Percentiles rank a stretch among this genome's conserved stretches.
These are phyloP conservation scores for Ramicandelaber brevisporus DNA, from an alignment of 192 early-diverging fungal genomes.

Conservation along the genomic window DNA sequence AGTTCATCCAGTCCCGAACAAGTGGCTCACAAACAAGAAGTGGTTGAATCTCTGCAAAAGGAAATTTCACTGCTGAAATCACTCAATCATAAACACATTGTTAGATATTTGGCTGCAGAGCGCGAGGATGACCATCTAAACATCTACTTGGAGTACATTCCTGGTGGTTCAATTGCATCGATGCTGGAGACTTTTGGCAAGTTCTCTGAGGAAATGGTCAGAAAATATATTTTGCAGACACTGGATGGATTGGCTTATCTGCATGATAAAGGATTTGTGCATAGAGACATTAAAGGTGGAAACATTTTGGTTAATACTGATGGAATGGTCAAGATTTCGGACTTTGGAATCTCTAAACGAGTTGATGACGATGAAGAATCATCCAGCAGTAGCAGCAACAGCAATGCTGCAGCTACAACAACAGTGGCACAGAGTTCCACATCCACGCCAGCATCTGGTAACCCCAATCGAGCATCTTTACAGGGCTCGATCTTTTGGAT, in stretches of 20 bases:
- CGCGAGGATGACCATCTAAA: slow-evolving; percentile 45
- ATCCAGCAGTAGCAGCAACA: not conserved
- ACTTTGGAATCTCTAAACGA: slow-evolving; percentile 98
- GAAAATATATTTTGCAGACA: slow-evolving; percentile 72
- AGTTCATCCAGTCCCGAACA: too few species aligned
- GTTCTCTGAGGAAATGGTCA: slow-evolving; percentile 60
- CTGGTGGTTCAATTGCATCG: slow-evolving; percentile 82
- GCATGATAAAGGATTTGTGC: slow-evolving; percentile 83
- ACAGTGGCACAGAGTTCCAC: too few species aligned
- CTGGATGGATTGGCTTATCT: slow-evolving; percentile 82
- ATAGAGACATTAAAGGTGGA: slow-evolving; percentile 95
- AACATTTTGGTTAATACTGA: slow-evolving; percentile 79
- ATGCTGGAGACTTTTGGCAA: slow-evolving; percentile 65
- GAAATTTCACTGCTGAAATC: slow-evolving; percentile 81
- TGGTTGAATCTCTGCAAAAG: slow-evolving; percentile 67
- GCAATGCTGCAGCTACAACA: slow-evolving; percentile 10
- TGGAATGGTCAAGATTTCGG: slow-evolving; percentile 88
- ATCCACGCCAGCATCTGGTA: slow-evolving; percentile 11
- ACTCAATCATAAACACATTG: slow-evolving; percentile 86
- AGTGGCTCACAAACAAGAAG: slow-evolving; percentile 43
- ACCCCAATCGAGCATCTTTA: slow-evolving; percentile 39
- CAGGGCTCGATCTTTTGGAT: slow-evolving; percentile 97
- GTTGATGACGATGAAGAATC: slow-evolving; percentile 36
- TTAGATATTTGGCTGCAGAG: slow-evolving; percentile 82
- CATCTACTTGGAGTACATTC: slow-evolving; percentile 94